Evolutionary conservation across 1,284 basidiomycete species (phyloP), one percentile per base, ranked within the genome.

Genomic region (Schizophyllum commune): DNA sequence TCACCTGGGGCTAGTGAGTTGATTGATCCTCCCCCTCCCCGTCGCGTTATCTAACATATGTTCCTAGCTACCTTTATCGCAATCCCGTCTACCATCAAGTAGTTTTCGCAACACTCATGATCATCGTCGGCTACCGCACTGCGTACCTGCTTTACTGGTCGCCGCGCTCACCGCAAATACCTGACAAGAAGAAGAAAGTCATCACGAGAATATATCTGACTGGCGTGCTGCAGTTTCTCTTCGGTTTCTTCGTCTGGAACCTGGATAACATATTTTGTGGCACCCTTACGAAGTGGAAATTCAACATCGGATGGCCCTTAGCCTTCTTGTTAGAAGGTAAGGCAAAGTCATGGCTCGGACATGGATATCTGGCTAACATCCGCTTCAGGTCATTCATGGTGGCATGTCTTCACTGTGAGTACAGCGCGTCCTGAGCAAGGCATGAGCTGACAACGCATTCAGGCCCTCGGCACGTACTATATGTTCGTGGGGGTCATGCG

Each of bases 51-150:
- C n/a, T 60, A 52, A 52, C 39, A 56, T 58, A 47, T 53, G 52
- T 32, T 61, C 57, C 55, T 34, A 85, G 84, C 65, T 77, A 79
- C 58, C 32, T 82, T 1, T 81, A 82, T 66, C 79, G 85, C 27
- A 85, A 89, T 66, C 86, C 86, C 0, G 72, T 88, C 1, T 89
- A 85, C 68, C 86, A 89, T 65, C 85, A 88, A 71, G 67, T 80
- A 17, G 79, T 88, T 2, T 89, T 89, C 65, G 86, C 77, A 1
- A 63, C 65, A 3, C 71, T 86, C 55, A 75, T 88, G 66, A 62
- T 86, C 56, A 66, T 70, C 8, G n/a, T 54, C n/a, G 21, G 17
- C 6, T 54, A 78, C 73, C 17, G 68, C 75, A 2, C 67, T 76
- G 27, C 80, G 86, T 57, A 77, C 81, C 32, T 68, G 73, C 0